Conservation (phyloP, 2,329 filamentous ascomycete genomes). For the Xylariaceae sp. region DNA sequence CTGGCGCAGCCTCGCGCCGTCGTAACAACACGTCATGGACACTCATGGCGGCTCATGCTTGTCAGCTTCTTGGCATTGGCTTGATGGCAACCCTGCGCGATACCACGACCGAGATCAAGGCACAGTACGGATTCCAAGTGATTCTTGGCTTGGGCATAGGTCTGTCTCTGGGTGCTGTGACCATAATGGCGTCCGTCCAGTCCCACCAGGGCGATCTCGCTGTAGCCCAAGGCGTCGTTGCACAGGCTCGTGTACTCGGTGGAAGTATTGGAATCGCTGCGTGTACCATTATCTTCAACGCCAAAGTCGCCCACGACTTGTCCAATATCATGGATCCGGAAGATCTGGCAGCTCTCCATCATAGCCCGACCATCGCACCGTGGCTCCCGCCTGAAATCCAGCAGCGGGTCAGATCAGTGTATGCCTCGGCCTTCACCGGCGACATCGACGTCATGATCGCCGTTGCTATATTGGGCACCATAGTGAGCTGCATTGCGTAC, state of each 20-base stretch:
- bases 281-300: constrained; percentile 57
- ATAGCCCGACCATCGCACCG: constrained; percentile 39
- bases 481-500: constrained; percentile 42
- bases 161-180: constrained; percentile 52
- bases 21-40: constrained; percentile 52
- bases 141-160: constrained; percentile 58
- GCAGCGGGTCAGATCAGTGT: constrained; percentile 37
- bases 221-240: constrained; percentile 56
- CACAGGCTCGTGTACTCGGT: constrained; percentile 57
- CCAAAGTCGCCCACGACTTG: constrained; percentile 37
- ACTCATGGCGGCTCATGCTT: constrained; percentile 43
- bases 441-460: constrained; percentile 46
- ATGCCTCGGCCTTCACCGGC: constrained; percentile 43
- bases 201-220: constrained; percentile 48
- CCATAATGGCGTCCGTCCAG: constrained; percentile 55
- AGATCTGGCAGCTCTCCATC: constrained; percentile 41
- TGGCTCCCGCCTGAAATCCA: constrained; percentile 32
- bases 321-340: constrained; percentile 31
- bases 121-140: constrained; percentile 52
- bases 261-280: constrained; percentile 56
- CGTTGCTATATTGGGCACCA: constrained; percentile 40
- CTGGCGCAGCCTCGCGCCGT: constrained; percentile 50
- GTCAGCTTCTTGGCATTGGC: constrained; percentile 51
- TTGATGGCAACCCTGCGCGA: constrained; percentile 44
- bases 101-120: constrained; percentile 31